These are phyloP conservation scores for Podaxis rugospora DNA, from an alignment of 768 basidiomycete species.

Conservation along the genomic window DNA sequence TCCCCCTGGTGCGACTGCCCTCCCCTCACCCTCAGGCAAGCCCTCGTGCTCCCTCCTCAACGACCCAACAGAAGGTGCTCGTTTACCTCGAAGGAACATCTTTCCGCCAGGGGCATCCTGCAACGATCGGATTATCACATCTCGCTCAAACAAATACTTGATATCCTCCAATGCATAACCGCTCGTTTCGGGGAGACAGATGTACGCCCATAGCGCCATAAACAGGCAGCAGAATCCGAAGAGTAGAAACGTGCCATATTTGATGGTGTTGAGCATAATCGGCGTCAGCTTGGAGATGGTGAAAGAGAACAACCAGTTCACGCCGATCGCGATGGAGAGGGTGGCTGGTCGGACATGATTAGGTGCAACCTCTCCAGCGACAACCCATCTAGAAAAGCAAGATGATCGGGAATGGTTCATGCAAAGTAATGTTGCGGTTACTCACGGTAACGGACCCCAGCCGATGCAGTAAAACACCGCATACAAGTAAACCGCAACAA, in stretches of 20 bases:
- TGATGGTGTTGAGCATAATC: slow-evolving; percentile 28
- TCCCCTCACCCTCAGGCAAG: background rate
- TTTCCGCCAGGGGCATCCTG: slow-evolving; percentile 38
- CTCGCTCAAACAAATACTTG: slow-evolving; percentile 36
- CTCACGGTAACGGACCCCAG: slow-evolving; percentile 34
- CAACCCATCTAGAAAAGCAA: slow-evolving; percentile 26
- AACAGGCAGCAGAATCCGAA: slow-evolving; percentile 38
- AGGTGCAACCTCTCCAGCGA: slow-evolving; percentile 39
- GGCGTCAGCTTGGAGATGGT: slow-evolving; percentile 40
- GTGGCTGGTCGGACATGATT: slow-evolving; percentile 38
- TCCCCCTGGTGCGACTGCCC: background rate
- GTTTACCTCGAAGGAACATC: slow-evolving; percentile 26
- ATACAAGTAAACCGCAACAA: slow-evolving; percentile 43
- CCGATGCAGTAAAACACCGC: slow-evolving; percentile 42
- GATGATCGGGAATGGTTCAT: background rate
- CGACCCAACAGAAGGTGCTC: slow-evolving; percentile 21
- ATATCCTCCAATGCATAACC: slow-evolving; percentile 45
- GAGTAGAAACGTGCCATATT: slow-evolving; percentile 37
- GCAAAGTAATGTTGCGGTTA: background rate
- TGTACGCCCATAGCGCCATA: slow-evolving; percentile 39
- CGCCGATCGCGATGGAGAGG: slow-evolving; percentile 32
- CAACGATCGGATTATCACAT: slow-evolving; percentile 30
- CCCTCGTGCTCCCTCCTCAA: slow-evolving; percentile 10
- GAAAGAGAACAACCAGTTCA: slow-evolving; percentile 45
- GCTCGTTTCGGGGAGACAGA: slow-evolving; percentile 43